Evolutionary conservation across 768 basidiomycete genomes (phyloP), one percentile per base, ranked within the genome.

Genomic region (Tricholoma flavovirens): DNA sequence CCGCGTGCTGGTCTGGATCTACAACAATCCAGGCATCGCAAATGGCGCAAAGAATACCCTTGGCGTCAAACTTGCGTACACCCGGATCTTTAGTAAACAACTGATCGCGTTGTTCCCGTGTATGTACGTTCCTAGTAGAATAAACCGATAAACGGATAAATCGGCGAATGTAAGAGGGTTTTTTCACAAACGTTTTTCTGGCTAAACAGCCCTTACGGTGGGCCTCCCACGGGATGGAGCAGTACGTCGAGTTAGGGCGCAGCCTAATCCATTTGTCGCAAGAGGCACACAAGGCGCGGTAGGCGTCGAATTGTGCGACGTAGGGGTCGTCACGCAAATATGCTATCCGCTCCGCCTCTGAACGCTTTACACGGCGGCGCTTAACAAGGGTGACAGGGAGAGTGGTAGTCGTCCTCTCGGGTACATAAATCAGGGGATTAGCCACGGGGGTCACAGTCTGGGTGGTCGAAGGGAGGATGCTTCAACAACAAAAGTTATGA

Each of bases 251-350:
- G 67, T 91, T 91, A 43, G 88, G 88, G 10, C 89, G 79, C 14
- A 91, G 75, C 12, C 89, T 78, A 59, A 91, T 90, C 89, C 89
- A 91, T 67, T 89, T 90, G 68, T 90, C 84, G 71, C 89, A 91
- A 5, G 79, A 83, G 48, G 83, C 85, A 68, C 89, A 90, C 11
- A 90, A 76, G 32, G 90, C 87, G 7, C 87, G 79, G 66, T 90
- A 90, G 0, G 89, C 81, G 68, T 90, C 88, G 66, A 88, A 88
- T 60, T 86, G 77, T 15, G 83, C 85, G 40, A 90, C 87, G 61
- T 89, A 88, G 11, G 86, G 86, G 66, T 90, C 88, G 0, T 78
- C 74, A 45, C 83, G 79, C 11, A 81, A 75, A 56, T 88, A 88
- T 43, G 83, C 80, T 59, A 88, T 88, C n/a, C 87, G 83, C 58